Evolutionary conservation across 1,139 yeast species (phyloP), one percentile per base, ranked within the genome.

Genomic region (Kurtzmaniella quercitrusa): DNA sequence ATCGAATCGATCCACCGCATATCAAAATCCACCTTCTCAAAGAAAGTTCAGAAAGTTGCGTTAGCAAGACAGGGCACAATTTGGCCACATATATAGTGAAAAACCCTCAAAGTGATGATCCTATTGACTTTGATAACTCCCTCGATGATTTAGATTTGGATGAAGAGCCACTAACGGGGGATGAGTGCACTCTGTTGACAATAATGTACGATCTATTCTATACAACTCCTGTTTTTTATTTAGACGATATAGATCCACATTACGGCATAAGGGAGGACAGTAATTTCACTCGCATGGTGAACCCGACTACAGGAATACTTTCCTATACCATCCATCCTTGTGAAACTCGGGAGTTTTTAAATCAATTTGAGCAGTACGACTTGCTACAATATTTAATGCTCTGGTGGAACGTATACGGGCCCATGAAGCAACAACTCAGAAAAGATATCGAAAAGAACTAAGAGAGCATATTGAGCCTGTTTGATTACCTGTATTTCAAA

Each of bases 281-380:
- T 16, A 16, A 14, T 46, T 38, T 30, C 38, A 41, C 23, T 21
- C 33, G 21, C 19, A 26, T 17, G 38, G 32, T 36, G 28, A 40
- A 42, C 32, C 45, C 45, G 3, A 18, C 40, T 11, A 33, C 43
- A 16, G 32, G 37, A 9, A 16, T 35, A 21, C 35, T 42, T 11
- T 15, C 68, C 63, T 51, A 58, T 39, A 53, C 51, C 34, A 49
- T 67, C 2, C 77, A 71, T 48, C 74, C 75, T 1, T 71, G 77
- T 50, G 72, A 69, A 45, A 59, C 71, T 0, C 41, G 39, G 2
- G 42, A 39, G 3, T 45, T 50, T 11, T 44, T 64, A 49, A 38
- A 36, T 12, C 45, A 43, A 18, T 49, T 55, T 11, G 48, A 38
- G 32, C 39, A 34, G 19, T 12, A 28, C 3, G 34, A 41, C 20